Percentiles rank a stretch among this genome's conserved stretches.
Conservation (phyloP, 1,284 basidiomycete species). For the Irpex sp. region DNA sequence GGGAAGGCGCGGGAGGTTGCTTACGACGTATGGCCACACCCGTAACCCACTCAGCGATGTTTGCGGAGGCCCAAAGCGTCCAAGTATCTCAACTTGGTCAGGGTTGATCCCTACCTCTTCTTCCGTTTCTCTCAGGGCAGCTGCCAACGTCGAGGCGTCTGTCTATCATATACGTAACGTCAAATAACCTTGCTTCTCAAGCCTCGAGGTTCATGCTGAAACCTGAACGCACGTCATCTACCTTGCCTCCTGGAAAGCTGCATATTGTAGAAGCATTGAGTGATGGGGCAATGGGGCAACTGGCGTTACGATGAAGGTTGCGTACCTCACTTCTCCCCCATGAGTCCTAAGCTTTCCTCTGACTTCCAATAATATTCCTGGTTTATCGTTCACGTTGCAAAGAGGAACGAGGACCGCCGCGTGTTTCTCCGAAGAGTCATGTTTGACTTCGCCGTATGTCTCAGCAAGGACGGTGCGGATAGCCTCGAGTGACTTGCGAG, state of each 20-base stretch:
- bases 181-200: neutral
- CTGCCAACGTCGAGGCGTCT: constrained; percentile 60
- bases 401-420: constrained; percentile 82
- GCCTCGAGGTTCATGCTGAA: neutral
- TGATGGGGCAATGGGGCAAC: neutral
- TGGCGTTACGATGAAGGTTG: neutral
- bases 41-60: constrained; percentile 65
- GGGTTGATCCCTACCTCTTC: constrained; percentile 78
- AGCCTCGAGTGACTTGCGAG: constrained; percentile 41
- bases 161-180: constrained; percentile 42
- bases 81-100: constrained; percentile 69
- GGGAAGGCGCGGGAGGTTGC: constrained; percentile 35
- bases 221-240: constrained; percentile 61
- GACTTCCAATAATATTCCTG: constrained; percentile 79
- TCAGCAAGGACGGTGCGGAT: constrained; percentile 49
- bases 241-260: constrained; percentile 85
- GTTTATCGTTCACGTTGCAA: constrained; percentile 72
- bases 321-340: constrained; percentile 86
- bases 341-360: constrained; percentile 77
- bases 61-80: constrained; percentile 70
- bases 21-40: constrained; percentile 82
- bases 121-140: constrained; percentile 77
- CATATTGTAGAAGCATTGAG: neutral
- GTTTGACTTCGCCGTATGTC: constrained; percentile 20
- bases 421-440: constrained; percentile 37